Base-by-base conservation (phyloP, 352 stramenopile species). In the Globisporangium apiculatum region DNA sequence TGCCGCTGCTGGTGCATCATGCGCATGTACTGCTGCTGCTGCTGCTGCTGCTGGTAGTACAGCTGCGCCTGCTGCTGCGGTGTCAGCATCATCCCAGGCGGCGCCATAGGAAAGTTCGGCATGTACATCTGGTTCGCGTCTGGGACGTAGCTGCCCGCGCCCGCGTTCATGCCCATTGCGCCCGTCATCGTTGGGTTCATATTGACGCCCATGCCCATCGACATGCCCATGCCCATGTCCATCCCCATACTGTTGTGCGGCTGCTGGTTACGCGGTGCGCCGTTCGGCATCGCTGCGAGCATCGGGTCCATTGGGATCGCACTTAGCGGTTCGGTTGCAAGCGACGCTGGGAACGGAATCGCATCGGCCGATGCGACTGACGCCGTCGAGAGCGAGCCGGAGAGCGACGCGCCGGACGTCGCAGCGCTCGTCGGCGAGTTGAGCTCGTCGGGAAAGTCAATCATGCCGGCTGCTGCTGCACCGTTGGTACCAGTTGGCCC, bases 371-470 rank as follows among this genome's bases (percentile, higher is more conserved):
- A 57, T 4, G 73, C 72, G 1, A 72, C 64, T 17, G 70, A 64
- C 24, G 68, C 51, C 5, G 68, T 61, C 1, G 74, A 66, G n/a
- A 76, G 58, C 24, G 66, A 42, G 11, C 60, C 58, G 14, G 73
- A 55, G 61, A 72, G 60, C 4, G 72, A 62, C 5, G 24, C 24
- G 24, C 64, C 53, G 3, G 72, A 71, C 9, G 72, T 79, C 47
- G 55, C 18, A 14, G 58, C 50, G 46, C 58, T 71, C 57, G 72
- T 83, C 35, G 83, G 79, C 46, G 84, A 89, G 53, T 94, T 90
- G n/a, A 94, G 71, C 52, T 94, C 85, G 41, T 91, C 85, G 0
- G 85, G 85, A 58, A 94, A 93, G 55, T 93, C 85, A 41, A 94
- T 92, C 61, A 92, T 84, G 4, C 75, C 84, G 4, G 68, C 55